phyloP scores from a whole-genome alignment of 768 basidiomycete genomes.

The Candolleomyces aberdarensis region DNA sequence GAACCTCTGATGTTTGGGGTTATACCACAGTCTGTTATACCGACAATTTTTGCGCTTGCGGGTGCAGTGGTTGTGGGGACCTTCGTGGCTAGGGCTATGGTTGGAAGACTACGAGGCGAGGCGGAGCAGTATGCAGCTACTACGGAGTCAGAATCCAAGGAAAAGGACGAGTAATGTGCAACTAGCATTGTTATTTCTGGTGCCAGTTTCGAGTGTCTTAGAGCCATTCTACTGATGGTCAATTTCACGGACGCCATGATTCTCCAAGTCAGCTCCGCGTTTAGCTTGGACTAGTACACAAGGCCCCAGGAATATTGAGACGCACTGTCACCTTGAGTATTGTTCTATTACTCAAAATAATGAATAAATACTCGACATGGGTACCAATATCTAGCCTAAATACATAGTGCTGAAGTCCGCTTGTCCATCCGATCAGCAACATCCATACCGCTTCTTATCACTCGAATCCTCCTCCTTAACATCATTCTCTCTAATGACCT shows the following conservation, averaged over 20 bases:
- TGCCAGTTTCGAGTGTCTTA: too few species aligned
- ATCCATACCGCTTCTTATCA: conserved; percentile 15
- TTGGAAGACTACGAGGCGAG: background rate
- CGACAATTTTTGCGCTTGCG: conserved; percentile 30
- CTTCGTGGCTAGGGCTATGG: conserved; percentile 2
- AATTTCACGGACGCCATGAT: too few species aligned
- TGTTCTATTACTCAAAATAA: too few species aligned
- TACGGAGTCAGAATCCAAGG: background rate
- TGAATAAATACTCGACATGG: too few species aligned
- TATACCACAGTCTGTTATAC: conserved; percentile 52
- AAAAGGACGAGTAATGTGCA: background rate
- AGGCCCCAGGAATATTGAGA: too few species aligned
- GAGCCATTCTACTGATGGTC: too few species aligned
- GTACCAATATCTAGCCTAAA: too few species aligned
- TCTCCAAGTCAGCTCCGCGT: too few species aligned
- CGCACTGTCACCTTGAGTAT: too few species aligned
- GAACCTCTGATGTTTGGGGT: conserved; percentile 62
- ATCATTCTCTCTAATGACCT: conserved; percentile 62
- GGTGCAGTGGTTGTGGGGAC: conserved; percentile 11
- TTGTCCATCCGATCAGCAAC: too few species aligned
- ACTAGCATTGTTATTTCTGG: background rate
- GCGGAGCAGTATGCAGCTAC: background rate
- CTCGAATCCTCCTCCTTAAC: conserved; percentile 44
- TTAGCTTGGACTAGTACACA: too few species aligned
- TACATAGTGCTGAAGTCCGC: too few species aligned